phyloP scores from a whole-genome alignment of 192 early-diverging fungal genomes.

The Backusella mclennaniae region DNA sequence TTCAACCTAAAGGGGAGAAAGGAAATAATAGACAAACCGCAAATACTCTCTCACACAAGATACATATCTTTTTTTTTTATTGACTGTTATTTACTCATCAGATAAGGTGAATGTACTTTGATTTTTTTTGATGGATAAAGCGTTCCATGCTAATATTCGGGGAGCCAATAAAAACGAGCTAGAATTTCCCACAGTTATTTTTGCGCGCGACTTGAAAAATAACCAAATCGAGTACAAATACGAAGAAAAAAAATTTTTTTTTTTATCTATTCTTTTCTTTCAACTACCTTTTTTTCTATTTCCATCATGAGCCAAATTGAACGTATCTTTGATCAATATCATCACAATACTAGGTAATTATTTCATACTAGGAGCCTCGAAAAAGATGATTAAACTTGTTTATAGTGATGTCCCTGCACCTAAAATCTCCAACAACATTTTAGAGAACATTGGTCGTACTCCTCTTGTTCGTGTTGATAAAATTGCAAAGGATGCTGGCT shows the following conservation, averaged over 20 bases:
- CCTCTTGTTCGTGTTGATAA: slow-evolving; percentile 91
- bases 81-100: too few species aligned
- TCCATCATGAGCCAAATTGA: background rate
- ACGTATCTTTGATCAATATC: slow-evolving; percentile 14
- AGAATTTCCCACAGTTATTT: slow-evolving; percentile 4
- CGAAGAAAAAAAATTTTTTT: background rate
- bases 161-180: background rate
- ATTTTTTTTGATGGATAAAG: background rate
- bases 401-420: slow-evolving; percentile 59
- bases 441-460: slow-evolving; percentile 97
- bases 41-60: too few species aligned
- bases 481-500: slow-evolving; percentile 81
- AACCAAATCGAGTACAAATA: background rate
- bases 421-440: slow-evolving; percentile 80
- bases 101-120: too few species aligned
- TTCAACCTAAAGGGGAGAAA: too few species aligned
- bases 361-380: too few species aligned
- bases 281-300: background rate
- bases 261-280: background rate
- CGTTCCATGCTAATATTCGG: background rate
- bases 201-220: background rate
- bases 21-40: too few species aligned
- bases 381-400: background rate
- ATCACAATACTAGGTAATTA: slow-evolving; percentile 5
- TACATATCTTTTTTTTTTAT: too few species aligned